Base-by-base conservation (phyloP, 139 green algal species). In the Chlamydomonas sphaeroides region DNA sequence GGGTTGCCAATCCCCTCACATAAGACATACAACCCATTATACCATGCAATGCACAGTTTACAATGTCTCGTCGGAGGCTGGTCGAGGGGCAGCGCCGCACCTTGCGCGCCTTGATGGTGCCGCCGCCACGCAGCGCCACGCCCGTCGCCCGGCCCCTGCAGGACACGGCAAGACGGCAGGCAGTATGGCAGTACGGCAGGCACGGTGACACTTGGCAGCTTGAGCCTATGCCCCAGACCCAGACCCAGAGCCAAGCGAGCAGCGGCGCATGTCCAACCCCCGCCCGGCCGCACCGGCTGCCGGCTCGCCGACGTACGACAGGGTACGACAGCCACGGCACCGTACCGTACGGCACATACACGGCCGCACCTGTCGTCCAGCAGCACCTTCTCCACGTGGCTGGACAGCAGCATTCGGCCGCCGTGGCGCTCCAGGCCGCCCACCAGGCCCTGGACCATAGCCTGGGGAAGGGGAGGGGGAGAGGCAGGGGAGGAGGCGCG, bases 391-490 rank as follows among this genome's bases (percentile, higher is more conserved):
- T 99, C 94, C 49, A 99, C 97, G 77, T 98, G 94, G 8, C 86
- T 70, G 83, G 87, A 84, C 35, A 98, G 84, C 74, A 93, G 45
- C 63, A 99, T 65, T 25, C 88, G 68, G 5, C 97, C 97, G 21
- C 96, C 95, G 11, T 76, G 81, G 88, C 98, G 98, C 78, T 96
- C 90, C 62, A 99, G n/a, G 23, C 95, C 95, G 68, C 89, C 86
- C 25, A 98, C 93, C 2, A 99, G 91, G 0, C 94, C 94, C 57
- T 96, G 84, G 33, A 98, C 93, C 84, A 99, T 94, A 28, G 94
- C 97, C 67, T 95, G 91, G n/a, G n/a, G n/a, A n/a, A 59, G 69
- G 94, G 87, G 56, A 14, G 45, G 45, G 35, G 23, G 65, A 10
- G 39, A 14, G 33, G 65, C 35, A 68, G 61, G 14, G 61, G n/a